Evolutionary conservation across 805 yeast species (phyloP).

Genomic region (Teunomyces tritomae): DNA sequence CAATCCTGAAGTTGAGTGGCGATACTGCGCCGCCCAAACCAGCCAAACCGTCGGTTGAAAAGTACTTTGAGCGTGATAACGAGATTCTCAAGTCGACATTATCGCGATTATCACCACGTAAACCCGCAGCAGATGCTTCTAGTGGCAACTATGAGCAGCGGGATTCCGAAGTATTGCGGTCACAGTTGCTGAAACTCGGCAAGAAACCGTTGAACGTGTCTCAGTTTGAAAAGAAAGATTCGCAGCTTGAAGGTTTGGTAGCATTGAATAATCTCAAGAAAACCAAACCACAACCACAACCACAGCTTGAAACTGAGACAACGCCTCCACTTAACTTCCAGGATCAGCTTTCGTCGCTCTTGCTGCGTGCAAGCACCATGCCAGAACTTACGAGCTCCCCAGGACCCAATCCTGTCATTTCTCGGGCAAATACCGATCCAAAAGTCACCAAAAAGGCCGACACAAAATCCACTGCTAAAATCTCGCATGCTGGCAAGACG

Average conservation of each 20-base stretch:
- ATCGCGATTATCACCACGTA: slow-evolving; percentile 12
- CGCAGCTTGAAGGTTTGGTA: slow-evolving; percentile 14
- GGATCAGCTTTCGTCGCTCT: slow-evolving; percentile 22
- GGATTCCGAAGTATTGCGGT: slow-evolving; percentile 22
- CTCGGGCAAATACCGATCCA: slow-evolving; percentile 13
- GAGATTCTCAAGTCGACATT: slow-evolving; percentile 16
- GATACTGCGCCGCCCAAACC: slow-evolving; percentile 9
- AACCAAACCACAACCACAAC: slow-evolving; percentile 9
- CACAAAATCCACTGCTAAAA: slow-evolving; percentile 15
- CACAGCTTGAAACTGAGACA: background rate
- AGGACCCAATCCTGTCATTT: background rate
- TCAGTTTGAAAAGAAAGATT: slow-evolving; percentile 8
- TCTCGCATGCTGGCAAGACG: slow-evolving; percentile 45
- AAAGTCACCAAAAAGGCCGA: slow-evolving; percentile 14
- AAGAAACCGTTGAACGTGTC: slow-evolving; percentile 3
- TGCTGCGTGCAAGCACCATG: slow-evolving; percentile 28
- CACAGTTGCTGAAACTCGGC: slow-evolving; percentile 25
- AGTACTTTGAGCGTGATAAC: slow-evolving; percentile 15
- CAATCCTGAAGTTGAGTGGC: slow-evolving; percentile 9
- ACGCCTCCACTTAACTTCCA: slow-evolving; percentile 12
- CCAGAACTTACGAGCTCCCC: slow-evolving; percentile 15
- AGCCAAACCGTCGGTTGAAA: slow-evolving; percentile 11
- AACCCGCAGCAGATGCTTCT: slow-evolving; percentile 6
- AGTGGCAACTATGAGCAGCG: slow-evolving; percentile 15
- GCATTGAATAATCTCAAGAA: slow-evolving; percentile 16